Percentiles rank a stretch among this genome's conserved stretches.
Conservation (phyloP, 805 yeast species). For the Metahyphopichia silvanorum region DNA sequence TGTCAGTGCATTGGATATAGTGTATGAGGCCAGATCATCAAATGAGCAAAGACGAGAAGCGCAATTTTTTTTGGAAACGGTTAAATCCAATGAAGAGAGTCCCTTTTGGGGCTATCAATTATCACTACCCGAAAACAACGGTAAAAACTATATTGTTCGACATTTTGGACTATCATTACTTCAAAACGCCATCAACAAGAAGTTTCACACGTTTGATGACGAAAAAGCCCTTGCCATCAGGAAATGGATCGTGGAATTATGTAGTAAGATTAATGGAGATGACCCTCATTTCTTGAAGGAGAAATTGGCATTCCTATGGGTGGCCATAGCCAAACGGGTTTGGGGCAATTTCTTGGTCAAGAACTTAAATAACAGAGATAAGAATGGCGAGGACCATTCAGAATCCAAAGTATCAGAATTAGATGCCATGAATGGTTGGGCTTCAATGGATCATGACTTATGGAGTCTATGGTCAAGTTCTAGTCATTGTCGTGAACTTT, state of each 20-base stretch:
- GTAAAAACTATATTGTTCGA: constrained; percentile 65
- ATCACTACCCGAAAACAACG: constrained; percentile 59
- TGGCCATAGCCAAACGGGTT: constrained; percentile 78
- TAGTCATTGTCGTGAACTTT: constrained; percentile 65
- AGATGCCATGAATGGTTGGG: constrained; percentile 70
- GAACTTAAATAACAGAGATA: constrained; percentile 4
- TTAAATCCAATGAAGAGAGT: constrained; percentile 75
- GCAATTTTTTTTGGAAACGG: constrained; percentile 65
- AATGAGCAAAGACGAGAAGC: constrained; percentile 56
- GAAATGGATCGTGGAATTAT: constrained; percentile 80
- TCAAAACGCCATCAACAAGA: constrained; percentile 62
- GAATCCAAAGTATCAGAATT: constrained; percentile 38
- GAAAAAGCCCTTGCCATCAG: constrained; percentile 66
- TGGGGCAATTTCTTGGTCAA: constrained; percentile 78
- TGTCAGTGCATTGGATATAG: constrained; percentile 69
- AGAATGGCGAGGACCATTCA: constrained; percentile 14
- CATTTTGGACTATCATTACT: constrained; percentile 86
- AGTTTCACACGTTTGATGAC: constrained; percentile 52
- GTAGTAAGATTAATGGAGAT: constrained; percentile 49
- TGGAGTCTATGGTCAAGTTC: constrained; percentile 70
- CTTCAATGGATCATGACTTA: constrained; percentile 77
- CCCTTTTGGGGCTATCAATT: constrained; percentile 92
- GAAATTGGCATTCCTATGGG: constrained; percentile 89
- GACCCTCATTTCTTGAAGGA: constrained; percentile 92
- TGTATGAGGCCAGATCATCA: constrained; percentile 63